Base-by-base conservation (phyloP, 2,329 filamentous ascomycete genomes). In the Helminthosporium solani region DNA sequence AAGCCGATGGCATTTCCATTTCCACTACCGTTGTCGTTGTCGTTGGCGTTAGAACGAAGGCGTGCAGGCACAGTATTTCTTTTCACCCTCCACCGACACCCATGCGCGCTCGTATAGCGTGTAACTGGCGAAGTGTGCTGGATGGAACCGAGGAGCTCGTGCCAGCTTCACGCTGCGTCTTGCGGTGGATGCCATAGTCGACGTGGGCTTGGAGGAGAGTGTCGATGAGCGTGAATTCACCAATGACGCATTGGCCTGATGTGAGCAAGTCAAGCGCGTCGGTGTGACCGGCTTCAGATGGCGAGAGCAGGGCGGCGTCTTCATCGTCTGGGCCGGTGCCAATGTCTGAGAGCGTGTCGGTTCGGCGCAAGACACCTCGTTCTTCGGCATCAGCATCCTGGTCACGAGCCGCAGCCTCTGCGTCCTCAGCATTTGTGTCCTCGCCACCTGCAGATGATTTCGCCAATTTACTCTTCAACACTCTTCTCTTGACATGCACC, bases 331-430 rank as follows among this genome's bases (percentile, higher is more conserved):
- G 12, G 50, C 76, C 74, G 33, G 72, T 66, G 38, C 71, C 73
- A 7, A 72, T 59, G 50, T 62, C 65, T 45, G 56, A 68, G 45
- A 63, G 58, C 30, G 62, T 63, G 23, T 69, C 66, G 41, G 59
- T 65, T 67, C 70, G 47, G 44, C 73, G 73, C 15, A 75, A 56
- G 2, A 82, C 63, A 2, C 82, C 82, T 23, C 79, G 74, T 63
- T 85, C 82, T 67, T 85, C 82, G 5, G 76, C 71, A 52, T 85
- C 81, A 46, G 79, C 71, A 56, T 82, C 79, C 58, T 84, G 82
- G 12, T 61, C 57, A 31, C 64, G 60, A 42, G 54, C 52, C 27
- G 58, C 47, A 20, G 51, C 54, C 14, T 53, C 47, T 14, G 49
- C 54, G 41, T 23, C n/a, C 44, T 21, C n/a, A 25, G 47, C 44